phyloP scores from a whole-genome alignment of 441 rosid species.

The Populus trichocarpa region DNA sequence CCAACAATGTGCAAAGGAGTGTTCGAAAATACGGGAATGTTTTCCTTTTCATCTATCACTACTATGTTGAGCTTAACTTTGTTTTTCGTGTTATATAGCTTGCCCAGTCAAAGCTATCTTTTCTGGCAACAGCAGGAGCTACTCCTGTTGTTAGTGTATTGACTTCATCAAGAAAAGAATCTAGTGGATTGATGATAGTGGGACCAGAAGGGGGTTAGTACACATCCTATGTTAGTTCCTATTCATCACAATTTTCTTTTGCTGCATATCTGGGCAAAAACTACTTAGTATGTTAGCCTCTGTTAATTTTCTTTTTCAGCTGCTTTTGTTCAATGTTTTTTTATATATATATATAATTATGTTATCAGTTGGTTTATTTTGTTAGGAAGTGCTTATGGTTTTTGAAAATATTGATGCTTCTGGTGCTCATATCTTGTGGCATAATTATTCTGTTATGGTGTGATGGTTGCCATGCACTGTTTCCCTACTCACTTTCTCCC shows the following conservation, averaged over 20 bases:
- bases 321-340: too few relatives aligned
- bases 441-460: not conserved
- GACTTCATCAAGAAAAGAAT: slow-evolving; percentile 40
- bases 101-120: slow-evolving; percentile 55
- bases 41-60: not conserved
- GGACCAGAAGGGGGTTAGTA: slow-evolving; percentile 91
- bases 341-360: not conserved
- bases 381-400: not conserved
- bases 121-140: slow-evolving; percentile 80
- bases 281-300: not conserved
- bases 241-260: not conserved
- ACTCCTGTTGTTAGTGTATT: slow-evolving; percentile 56
- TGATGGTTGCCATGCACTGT: not conserved
- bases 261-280: not conserved
- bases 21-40: not conserved
- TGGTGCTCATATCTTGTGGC: not conserved
- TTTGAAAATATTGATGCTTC: not conserved
- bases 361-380: not conserved
- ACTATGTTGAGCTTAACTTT: not conserved
- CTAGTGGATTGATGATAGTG: slow-evolving; percentile 59
- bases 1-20: not conserved
- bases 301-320: not conserved
- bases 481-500: not conserved
- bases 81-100: slow-evolving; percentile 35
- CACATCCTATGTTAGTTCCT: not conserved